Evolutionary conservation across 2,329 filamentous ascomycete genomes (phyloP), one percentile per base, ranked within the genome.

Genomic region (Rhexocercosporidium sp.): DNA sequence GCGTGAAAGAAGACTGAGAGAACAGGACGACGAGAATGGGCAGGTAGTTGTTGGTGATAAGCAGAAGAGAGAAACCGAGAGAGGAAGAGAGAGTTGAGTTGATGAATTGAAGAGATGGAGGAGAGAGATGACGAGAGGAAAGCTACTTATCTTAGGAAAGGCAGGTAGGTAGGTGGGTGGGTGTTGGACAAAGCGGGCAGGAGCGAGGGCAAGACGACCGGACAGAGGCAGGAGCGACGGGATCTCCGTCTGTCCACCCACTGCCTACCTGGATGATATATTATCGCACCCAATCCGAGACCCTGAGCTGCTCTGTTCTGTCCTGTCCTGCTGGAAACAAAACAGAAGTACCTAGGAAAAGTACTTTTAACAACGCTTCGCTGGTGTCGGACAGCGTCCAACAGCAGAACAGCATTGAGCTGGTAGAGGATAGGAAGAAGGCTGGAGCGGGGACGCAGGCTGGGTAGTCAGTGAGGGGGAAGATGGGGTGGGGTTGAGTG

Each of bases 391-490:
- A 41, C 37, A 41, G 11, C 37, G 37, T 41, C 37, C 37, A 18
- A 41, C 37, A 41, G 16, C 37, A 96, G 82, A 93, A 97, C 78
- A 97, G 99, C 81, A 91, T 98, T 74, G 95, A 98, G 82, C 82
- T 94, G 76, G 88, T 98, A 49, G 95, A 98, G 9, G 47, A 54
- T 34, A 63, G 56, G 25, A 63, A 63, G 49, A 63, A 63, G 22
- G 22, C 61, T 37, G 59, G 59, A 20, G 29, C 59, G 9, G 59
- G 46, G 27, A 46, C 59, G 18, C 59, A 46, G 31, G 44, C 59
- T 53, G 59, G 59, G n/a, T 62, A 62, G 59, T 14, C 12, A 54
- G 25, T 14, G 12, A n/a, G n/a, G 51, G 53, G 25, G 34, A 18
- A 3, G 54, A 18, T 14, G 20, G 54, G 31, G 9, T 16, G 8